These are phyloP conservation scores for Claviceps humidiphila DNA, from an alignment of 2,329 filamentous ascomycete species.

Conservation along the genomic window DNA sequence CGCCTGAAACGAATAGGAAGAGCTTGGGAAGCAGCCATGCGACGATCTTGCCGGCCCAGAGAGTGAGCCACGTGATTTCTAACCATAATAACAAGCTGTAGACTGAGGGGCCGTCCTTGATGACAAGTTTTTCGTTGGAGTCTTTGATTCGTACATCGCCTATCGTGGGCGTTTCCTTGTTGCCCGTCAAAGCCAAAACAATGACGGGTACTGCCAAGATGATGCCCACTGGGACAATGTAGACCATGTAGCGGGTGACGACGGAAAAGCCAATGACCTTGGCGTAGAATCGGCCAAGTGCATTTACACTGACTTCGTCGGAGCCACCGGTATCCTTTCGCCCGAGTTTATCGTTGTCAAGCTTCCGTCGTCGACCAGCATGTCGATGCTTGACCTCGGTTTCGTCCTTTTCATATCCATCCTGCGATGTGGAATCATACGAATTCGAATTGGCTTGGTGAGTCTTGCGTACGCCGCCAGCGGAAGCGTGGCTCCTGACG, in stretches of 20 bases:
- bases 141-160: constrained; percentile 17
- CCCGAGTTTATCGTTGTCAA: constrained; percentile 21
- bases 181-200: constrained; percentile 33
- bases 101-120: constrained; percentile 31
- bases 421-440: constrained; percentile 18
- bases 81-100: constrained; percentile 56
- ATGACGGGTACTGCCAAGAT: constrained; percentile 50
- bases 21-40: constrained; percentile 45
- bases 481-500: constrained; percentile 41
- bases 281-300: constrained; percentile 52
- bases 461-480: constrained; percentile 38
- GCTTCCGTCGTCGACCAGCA: constrained; percentile 37
- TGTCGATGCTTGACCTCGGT: constrained; percentile 21
- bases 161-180: constrained; percentile 23
- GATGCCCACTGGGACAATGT: constrained; percentile 50
- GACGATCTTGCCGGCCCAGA: constrained; percentile 55
- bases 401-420: constrained; percentile 31
- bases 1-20: constrained; percentile 58
- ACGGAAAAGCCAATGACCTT: constrained; percentile 51
- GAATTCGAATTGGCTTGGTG: constrained; percentile 21
- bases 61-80: constrained; percentile 51
- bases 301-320: constrained; percentile 45
- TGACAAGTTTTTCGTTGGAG: background rate
- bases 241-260: constrained; percentile 53
- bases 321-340: constrained; percentile 31